These are phyloP conservation scores for Fusarium caatingaense DNA, from an alignment of 2,329 filamentous ascomycete genomes.

Conservation along the genomic window DNA sequence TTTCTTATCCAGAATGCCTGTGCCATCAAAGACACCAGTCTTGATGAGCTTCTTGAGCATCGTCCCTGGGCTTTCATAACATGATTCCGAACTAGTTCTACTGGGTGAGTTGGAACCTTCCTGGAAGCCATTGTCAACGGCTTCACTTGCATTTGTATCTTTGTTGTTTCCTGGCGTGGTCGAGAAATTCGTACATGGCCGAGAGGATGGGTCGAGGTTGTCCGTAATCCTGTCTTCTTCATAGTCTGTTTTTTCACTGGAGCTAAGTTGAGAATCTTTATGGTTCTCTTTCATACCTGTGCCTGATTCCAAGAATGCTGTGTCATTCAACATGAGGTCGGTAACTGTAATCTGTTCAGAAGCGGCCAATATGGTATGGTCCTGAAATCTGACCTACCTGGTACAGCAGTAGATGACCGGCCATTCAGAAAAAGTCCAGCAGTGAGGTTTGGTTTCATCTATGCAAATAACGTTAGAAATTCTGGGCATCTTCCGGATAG, in stretches of 20 bases:
- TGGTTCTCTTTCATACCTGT: slow-evolving; percentile 25
- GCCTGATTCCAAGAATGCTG: slow-evolving; percentile 54
- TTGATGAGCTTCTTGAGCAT: slow-evolving; percentile 27
- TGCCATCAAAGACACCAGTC: slow-evolving; percentile 39
- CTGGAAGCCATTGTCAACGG: not conserved
- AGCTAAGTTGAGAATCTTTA: not conserved
- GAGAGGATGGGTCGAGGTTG: not conserved
- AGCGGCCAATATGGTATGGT: not conserved
- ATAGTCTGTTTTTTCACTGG: not conserved
- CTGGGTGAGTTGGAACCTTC: not conserved
- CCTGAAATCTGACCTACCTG: slow-evolving; percentile 31
- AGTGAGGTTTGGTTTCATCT: slow-evolving; percentile 52
- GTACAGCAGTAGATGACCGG: slow-evolving; percentile 36
- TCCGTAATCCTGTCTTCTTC: not conserved
- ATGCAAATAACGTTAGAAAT: slow-evolving; percentile 3
- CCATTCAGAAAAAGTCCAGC: slow-evolving; percentile 52
- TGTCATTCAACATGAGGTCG: slow-evolving; percentile 65
- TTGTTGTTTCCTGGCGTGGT: not conserved
- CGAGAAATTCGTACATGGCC: not conserved
- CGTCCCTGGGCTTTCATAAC: not conserved
- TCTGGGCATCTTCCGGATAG: not conserved
- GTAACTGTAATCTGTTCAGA: slow-evolving; percentile 51
- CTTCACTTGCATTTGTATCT: not conserved
- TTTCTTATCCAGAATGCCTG: not conserved
- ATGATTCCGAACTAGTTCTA: not conserved